Conservation (phyloP, 2,329 filamentous ascomycete genomes). For the Didymella glomerata region DNA sequence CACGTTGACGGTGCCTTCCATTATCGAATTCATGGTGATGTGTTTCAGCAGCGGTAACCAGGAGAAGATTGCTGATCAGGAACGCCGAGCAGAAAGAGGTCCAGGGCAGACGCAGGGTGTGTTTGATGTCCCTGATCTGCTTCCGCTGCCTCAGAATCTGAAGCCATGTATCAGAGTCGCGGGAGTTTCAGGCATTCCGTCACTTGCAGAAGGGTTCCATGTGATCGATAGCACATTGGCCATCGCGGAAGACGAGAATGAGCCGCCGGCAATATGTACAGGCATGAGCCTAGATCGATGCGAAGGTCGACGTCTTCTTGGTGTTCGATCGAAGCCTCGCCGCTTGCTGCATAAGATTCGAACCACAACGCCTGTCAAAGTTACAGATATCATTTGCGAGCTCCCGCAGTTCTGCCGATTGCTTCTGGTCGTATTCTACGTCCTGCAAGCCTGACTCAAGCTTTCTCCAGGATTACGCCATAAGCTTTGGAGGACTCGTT, state of each 20-base stretch:
- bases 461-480: conserved; percentile 9
- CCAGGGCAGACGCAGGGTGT: conserved; percentile 22
- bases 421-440: conserved; percentile 27
- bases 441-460: conserved; percentile 13
- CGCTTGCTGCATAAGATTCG: conserved; percentile 14
- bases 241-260: conserved; percentile 27
- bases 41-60: conserved; percentile 10
- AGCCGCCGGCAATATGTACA: conserved; percentile 28
- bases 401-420: conserved; percentile 10
- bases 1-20: background rate
- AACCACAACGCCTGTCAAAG: conserved; percentile 8
- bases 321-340: conserved; percentile 10
- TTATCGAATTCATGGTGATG: conserved; percentile 3
- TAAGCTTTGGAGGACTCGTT: conserved; percentile 8
- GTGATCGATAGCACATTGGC: conserved; percentile 16
- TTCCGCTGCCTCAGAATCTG: conserved; percentile 45
- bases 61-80: conserved; percentile 5
- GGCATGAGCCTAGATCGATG: conserved; percentile 9
- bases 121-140: conserved; percentile 47
- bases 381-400: conserved; percentile 7
- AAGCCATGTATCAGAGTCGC: conserved; percentile 44
- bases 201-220: conserved; percentile 33
- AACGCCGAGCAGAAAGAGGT: conserved; percentile 5
- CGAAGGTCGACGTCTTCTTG: background rate
- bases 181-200: conserved; percentile 49